These are phyloP conservation scores for Schizosaccharomyces japonicus DNA, from an alignment of 805 yeast species.

Conservation along the genomic window DNA sequence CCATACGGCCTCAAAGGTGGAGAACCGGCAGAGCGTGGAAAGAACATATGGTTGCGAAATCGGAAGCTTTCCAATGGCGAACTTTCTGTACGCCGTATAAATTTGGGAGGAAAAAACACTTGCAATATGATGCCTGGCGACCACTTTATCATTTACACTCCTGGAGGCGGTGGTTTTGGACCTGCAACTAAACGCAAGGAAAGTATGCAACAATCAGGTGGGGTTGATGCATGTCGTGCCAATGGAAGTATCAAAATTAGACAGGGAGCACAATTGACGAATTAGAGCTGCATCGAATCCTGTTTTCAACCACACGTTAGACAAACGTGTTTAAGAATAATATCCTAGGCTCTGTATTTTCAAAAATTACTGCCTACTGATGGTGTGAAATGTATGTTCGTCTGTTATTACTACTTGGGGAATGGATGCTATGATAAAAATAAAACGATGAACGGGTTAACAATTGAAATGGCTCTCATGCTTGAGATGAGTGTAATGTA, in stretches of 20 bases:
- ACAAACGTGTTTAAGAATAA: too few species aligned
- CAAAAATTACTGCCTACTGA: too few species aligned
- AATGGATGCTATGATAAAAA: too few species aligned
- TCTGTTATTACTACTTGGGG: too few species aligned
- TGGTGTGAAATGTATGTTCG: too few species aligned
- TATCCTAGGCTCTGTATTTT: too few species aligned
- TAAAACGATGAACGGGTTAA: too few species aligned
- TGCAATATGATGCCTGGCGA: constrained; percentile 38
- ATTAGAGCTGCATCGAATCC: too few species aligned
- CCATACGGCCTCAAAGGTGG: constrained; percentile 85
- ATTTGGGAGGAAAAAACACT: constrained; percentile 50
- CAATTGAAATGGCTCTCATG: too few species aligned
- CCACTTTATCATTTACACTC: constrained; percentile 41
- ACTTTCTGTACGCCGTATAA: constrained; percentile 15
- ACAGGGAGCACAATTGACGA: background rate
- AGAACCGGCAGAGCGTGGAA: constrained; percentile 46
- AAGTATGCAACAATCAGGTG: background rate
- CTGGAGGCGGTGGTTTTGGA: constrained; percentile 79
- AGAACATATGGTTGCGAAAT: constrained; percentile 23
- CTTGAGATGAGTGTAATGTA: too few species aligned
- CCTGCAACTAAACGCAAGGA: background rate
- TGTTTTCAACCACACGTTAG: too few species aligned
- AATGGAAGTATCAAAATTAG: background rate
- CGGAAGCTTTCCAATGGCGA: constrained; percentile 18
- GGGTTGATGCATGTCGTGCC: background rate